A percentile compares a stretch with the other conserved stretches of the same genome.
Conservation (phyloP, 768 basidiomycete species). For the Steccherinum ochraceum region DNA sequence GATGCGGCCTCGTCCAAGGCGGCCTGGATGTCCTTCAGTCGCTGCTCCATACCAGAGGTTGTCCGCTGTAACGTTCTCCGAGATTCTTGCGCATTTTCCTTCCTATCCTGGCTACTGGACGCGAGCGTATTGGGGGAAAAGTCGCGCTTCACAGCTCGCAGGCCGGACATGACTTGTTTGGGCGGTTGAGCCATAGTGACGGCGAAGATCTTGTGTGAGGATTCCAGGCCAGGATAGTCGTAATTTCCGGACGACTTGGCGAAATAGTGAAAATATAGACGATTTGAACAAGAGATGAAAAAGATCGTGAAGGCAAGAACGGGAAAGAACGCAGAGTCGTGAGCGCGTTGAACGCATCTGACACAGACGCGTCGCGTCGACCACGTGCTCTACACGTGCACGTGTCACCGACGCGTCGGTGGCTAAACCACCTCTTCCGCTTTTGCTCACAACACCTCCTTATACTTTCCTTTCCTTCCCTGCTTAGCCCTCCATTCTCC, state of each 20-base stretch:
- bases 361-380: background rate
- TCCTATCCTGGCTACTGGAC: slow-evolving; percentile 33
- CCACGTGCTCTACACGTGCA: background rate
- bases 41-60: slow-evolving; percentile 23
- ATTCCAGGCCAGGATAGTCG: too few relatives aligned
- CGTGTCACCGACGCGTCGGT: background rate
- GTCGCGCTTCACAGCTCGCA: slow-evolving; percentile 55
- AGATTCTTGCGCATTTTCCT: slow-evolving; percentile 12
- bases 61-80: slow-evolving; percentile 11
- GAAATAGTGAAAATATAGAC: too few relatives aligned
- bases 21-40: slow-evolving; percentile 54
- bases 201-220: background rate
- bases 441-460: too few relatives aligned
- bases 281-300: too few relatives aligned
- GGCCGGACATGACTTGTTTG: slow-evolving; percentile 43
- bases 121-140: slow-evolving; percentile 40
- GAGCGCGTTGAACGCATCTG: too few relatives aligned
- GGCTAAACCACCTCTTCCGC: too few relatives aligned
- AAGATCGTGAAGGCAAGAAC: too few relatives aligned
- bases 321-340: too few relatives aligned
- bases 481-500: too few relatives aligned
- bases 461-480: too few relatives aligned
- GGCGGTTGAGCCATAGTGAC: slow-evolving; percentile 3
- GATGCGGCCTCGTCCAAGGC: slow-evolving; percentile 33
- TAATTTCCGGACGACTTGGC: too few relatives aligned